Evolutionary conservation across 169 alveolate genomes (phyloP).

Genomic region (Cryptosporidium baileyi): DNA sequence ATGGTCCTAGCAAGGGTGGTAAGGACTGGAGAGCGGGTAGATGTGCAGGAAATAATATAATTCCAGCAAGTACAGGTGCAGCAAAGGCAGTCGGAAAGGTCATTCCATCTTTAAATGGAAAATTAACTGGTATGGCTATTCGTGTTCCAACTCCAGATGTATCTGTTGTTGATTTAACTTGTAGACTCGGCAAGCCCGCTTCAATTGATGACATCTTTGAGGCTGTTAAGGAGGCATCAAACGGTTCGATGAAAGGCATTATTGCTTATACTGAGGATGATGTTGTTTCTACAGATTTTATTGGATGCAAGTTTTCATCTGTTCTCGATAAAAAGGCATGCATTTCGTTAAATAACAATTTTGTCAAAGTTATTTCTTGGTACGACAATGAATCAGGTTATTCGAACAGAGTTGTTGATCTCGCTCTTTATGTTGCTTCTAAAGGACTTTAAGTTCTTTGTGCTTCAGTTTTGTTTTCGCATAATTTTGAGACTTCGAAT

Average conservation of each 20-base stretch:
- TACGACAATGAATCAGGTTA: constrained; percentile 99
- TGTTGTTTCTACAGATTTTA: constrained; percentile 96
- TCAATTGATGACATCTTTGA: constrained; percentile 92
- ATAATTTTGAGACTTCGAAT: too few relatives aligned
- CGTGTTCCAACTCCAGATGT: constrained; percentile 99
- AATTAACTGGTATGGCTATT: constrained; percentile 99
- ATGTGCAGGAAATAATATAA: constrained; percentile 96
- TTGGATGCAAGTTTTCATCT: constrained; percentile 92
- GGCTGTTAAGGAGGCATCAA: constrained; percentile 94
- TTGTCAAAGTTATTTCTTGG: constrained; percentile 98
- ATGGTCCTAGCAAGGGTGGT: constrained; percentile 99
- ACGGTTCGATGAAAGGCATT: constrained; percentile 92
- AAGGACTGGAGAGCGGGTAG: constrained; percentile 99
- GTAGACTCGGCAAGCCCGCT: constrained; percentile 94
- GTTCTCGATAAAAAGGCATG: constrained; percentile 98
- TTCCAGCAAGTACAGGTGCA: constrained; percentile 99
- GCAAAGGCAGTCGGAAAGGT: constrained; percentile 99
- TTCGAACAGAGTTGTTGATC: constrained; percentile 96
- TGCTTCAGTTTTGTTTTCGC: too few relatives aligned
- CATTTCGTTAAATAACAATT: constrained; percentile 93
- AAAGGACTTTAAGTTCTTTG: constrained; percentile 32
- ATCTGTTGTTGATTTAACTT: constrained; percentile 98
- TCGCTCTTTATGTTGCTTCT: constrained; percentile 81
- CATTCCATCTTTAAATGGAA: constrained; percentile 96
- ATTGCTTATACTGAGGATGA: constrained; percentile 95